phyloP scores from a whole-genome alignment of 2,329 filamentous ascomycete genomes.

The Fusarium pininemorale region DNA sequence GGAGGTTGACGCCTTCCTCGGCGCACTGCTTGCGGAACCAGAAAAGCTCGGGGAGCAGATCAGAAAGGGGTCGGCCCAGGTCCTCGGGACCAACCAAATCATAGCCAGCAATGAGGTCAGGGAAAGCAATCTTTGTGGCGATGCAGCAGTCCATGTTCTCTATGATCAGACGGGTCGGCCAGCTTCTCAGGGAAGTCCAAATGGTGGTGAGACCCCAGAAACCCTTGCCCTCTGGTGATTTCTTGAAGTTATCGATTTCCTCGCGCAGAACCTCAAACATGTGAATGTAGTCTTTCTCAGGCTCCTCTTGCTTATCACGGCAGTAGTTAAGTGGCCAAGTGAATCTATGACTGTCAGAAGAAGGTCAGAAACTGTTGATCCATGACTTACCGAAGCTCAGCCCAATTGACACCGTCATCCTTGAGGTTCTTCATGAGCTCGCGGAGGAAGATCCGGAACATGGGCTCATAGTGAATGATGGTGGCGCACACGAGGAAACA shows the following conservation, averaged over 20 bases:
- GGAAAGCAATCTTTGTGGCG: slow-evolving; percentile 79
- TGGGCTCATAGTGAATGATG: slow-evolving; percentile 88
- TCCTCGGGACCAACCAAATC: slow-evolving; percentile 93
- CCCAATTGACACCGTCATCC: slow-evolving; percentile 86
- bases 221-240: slow-evolving; percentile 71
- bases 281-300: slow-evolving; percentile 73
- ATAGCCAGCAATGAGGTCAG: slow-evolving; percentile 84
- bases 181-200: slow-evolving; percentile 78
- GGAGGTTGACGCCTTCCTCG: slow-evolving; percentile 80
- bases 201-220: slow-evolving; percentile 91
- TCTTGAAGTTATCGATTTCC: slow-evolving; percentile 79
- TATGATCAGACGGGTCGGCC: slow-evolving; percentile 72
- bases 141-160: slow-evolving; percentile 91
- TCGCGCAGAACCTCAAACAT: slow-evolving; percentile 80
- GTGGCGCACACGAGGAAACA: slow-evolving; percentile 79
- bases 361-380: not conserved
- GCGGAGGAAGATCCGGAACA: slow-evolving; percentile 80
- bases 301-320: slow-evolving; percentile 68
- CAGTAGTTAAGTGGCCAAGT: slow-evolving; percentile 79
- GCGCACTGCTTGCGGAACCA: slow-evolving; percentile 92
- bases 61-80: slow-evolving; percentile 75
- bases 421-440: slow-evolving; percentile 75
- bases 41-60: slow-evolving; percentile 85
- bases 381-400: slow-evolving; percentile 70
- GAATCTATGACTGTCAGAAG: slow-evolving; percentile 55